These are phyloP conservation scores for Combretum micranthum DNA, from an alignment of 345 rosid species.

Conservation along the genomic window DNA sequence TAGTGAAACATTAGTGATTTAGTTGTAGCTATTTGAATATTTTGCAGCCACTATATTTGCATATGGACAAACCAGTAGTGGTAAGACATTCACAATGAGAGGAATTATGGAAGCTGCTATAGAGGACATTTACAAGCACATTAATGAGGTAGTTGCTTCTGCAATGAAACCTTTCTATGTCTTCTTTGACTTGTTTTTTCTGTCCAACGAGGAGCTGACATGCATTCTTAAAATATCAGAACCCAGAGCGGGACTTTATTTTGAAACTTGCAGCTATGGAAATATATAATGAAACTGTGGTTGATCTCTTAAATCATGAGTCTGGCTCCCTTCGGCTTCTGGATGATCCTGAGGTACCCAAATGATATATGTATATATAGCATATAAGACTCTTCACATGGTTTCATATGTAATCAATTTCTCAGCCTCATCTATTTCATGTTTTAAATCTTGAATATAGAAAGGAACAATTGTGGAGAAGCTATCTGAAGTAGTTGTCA, in stretches of 20 bases:
- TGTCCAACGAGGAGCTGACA: neutral
- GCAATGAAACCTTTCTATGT: neutral
- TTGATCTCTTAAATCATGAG: constrained; percentile 75
- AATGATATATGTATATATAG: neutral
- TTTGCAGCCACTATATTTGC: constrained; percentile 85
- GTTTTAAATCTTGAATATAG: constrained; percentile 29
- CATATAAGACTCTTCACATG: neutral
- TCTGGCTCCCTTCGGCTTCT: constrained; percentile 80
- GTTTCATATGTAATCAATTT: constrained; percentile 4
- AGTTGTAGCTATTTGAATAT: constrained; percentile 5
- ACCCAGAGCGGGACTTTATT: constrained; percentile 61
- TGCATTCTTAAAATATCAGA: constrained; percentile 25
- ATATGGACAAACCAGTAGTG: constrained; percentile 92
- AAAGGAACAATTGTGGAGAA: constrained; percentile 87
- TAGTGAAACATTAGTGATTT: neutral
- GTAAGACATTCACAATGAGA: constrained; percentile 89
- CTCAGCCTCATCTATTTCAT: constrained; percentile 5
- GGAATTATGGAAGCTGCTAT: constrained; percentile 75
- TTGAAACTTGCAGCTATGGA: constrained; percentile 84
- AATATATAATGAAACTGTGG: constrained; percentile 86
- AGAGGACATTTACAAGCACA: constrained; percentile 65
- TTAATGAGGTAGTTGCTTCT: constrained; percentile 39
- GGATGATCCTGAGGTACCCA: constrained; percentile 93
- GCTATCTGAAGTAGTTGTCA: constrained; percentile 71
- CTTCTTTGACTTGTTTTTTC: neutral